These are phyloP conservation scores for Venturiaceae sp. DNA, from an alignment of 2,329 filamentous ascomycete genomes.

Conservation along the genomic window DNA sequence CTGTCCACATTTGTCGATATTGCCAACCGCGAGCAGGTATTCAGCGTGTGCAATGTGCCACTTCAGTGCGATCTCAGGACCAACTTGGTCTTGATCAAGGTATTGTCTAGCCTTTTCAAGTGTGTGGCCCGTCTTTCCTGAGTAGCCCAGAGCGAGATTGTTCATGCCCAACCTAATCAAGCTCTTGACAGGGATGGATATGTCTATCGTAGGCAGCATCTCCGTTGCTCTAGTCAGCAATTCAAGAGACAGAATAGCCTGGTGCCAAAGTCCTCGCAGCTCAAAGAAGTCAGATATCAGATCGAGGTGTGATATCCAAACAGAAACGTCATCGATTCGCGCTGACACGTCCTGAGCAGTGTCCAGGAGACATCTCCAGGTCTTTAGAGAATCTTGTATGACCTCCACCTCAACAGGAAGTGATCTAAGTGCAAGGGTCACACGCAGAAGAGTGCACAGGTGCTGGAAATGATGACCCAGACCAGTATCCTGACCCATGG, in stretches of 20 bases:
- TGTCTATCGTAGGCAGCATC: slow-evolving; percentile 26
- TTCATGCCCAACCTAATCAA: slow-evolving; percentile 41
- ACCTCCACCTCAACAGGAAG: slow-evolving; percentile 14
- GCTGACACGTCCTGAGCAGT: slow-evolving; percentile 21
- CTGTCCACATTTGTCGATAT: slow-evolving; percentile 47
- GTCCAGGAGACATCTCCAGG: slow-evolving; percentile 29
- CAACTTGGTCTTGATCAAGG: slow-evolving; percentile 26
- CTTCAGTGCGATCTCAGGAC: slow-evolving; percentile 37
- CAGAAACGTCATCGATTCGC: slow-evolving; percentile 42
- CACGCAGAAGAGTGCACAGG: slow-evolving; percentile 22
- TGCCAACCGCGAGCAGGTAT: slow-evolving; percentile 59
- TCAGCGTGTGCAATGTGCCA: slow-evolving; percentile 67
- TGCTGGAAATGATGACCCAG: slow-evolving; percentile 24
- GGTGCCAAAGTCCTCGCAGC: slow-evolving; percentile 44
- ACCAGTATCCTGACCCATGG: slow-evolving; percentile 10
- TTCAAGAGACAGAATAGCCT: slow-evolving; percentile 39
- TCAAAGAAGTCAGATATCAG: slow-evolving; percentile 47
- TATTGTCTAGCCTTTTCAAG: slow-evolving; percentile 51
- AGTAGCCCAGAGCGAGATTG: slow-evolving; percentile 51
- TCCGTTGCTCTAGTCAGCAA: slow-evolving; percentile 39
- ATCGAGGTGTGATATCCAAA: slow-evolving; percentile 41
- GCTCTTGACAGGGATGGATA: slow-evolving; percentile 30
- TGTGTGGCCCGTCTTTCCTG: slow-evolving; percentile 44
- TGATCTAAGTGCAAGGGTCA: slow-evolving; percentile 34
- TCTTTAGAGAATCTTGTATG: slow-evolving; percentile 21